phyloP scores from a whole-genome alignment of 306 rosid genomes.

The Cucurbita pepo region DNA sequence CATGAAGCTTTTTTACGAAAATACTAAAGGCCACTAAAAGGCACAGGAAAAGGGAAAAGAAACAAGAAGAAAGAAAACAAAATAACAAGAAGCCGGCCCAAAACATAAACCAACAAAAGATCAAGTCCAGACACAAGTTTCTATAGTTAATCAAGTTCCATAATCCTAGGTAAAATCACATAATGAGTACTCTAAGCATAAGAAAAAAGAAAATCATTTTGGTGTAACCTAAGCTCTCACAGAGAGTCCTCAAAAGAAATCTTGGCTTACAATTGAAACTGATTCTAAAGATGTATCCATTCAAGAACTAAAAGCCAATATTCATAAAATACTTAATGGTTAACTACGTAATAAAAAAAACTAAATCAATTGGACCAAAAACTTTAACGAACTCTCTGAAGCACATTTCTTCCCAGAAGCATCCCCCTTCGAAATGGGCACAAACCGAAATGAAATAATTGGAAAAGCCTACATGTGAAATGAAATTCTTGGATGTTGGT shows the following conservation, averaged over 20 bases:
- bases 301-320: not conserved
- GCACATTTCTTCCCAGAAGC: not conserved
- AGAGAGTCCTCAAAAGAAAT: not conserved
- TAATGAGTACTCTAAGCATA: not conserved
- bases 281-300: too few relatives aligned
- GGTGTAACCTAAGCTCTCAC: not conserved
- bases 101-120: not conserved
- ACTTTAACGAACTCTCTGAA: not conserved
- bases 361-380: not conserved
- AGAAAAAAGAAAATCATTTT: not conserved
- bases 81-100: not conserved
- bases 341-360: not conserved
- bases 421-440: not conserved
- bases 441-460: not conserved
- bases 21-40: not conserved
- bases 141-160: not conserved
- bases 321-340: not conserved
- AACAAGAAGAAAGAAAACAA: not conserved
- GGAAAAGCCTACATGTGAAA: not conserved
- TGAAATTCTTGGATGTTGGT: not conserved
- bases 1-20: not conserved
- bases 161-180: not conserved
- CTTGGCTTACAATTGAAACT: not conserved
- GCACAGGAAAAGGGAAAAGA: not conserved
- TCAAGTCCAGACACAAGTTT: not conserved